phyloP scores from a whole-genome alignment of 495 filamentous ascomycete genomes.

The Letharia lupina region DNA sequence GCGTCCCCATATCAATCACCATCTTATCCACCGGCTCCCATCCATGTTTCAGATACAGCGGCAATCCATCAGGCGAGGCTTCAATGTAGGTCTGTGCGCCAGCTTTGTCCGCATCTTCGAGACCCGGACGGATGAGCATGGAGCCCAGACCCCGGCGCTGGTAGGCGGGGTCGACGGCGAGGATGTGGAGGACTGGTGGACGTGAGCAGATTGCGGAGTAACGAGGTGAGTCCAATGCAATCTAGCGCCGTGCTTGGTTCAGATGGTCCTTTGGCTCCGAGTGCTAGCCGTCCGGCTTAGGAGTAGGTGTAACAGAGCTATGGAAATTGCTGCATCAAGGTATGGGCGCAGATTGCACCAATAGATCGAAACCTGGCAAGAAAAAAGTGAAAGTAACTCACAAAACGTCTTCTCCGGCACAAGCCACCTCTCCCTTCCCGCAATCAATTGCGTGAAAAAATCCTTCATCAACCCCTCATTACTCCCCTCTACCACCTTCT shows the following conservation, averaged over 20 bases:
- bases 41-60: slow-evolving; percentile 48
- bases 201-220: too few species aligned
- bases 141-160: slow-evolving; percentile 45
- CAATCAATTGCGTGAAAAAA: slow-evolving; percentile 17
- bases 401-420: slow-evolving; percentile 19
- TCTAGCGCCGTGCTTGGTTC: too few species aligned
- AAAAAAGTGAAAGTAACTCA: background rate
- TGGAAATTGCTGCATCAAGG: background rate
- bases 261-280: background rate
- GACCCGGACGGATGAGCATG: slow-evolving; percentile 42
- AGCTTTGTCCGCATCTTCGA: slow-evolving; percentile 41
- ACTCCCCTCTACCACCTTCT: slow-evolving; percentile 4
- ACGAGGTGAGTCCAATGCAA: background rate
- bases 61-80: slow-evolving; percentile 41
- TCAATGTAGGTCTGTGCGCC: slow-evolving; percentile 45
- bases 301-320: background rate
- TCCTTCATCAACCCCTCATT: slow-evolving; percentile 16
- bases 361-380: too few species aligned
- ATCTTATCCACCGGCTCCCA: slow-evolving; percentile 39
- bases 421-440: slow-evolving; percentile 11
- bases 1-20: slow-evolving; percentile 28
- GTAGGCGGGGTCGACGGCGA: slow-evolving; percentile 38
- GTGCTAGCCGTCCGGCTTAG: background rate
- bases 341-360: too few species aligned
- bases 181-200: slow-evolving; percentile 29